Evolutionary conservation across 768 basidiomycete species (phyloP).

Genomic region (Chalciporus chontae): DNA sequence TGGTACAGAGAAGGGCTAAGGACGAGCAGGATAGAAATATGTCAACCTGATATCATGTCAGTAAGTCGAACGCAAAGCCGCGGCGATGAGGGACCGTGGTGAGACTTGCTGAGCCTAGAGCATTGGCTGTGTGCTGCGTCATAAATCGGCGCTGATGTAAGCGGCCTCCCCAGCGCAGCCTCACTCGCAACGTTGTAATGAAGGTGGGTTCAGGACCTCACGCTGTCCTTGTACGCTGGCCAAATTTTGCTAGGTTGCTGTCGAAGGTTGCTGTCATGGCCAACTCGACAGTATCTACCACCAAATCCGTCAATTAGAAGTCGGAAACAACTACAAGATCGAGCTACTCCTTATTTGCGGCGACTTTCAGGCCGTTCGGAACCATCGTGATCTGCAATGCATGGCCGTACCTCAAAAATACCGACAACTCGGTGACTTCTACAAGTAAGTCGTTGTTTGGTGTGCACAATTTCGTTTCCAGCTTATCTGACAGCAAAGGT

Average conservation of each 20-base stretch:
- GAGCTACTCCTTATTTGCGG: slow-evolving; percentile 91
- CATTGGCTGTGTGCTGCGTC: too few relatives aligned
- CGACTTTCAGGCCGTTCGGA: slow-evolving; percentile 93
- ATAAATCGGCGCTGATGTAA: too few relatives aligned
- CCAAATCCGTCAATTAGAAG: slow-evolving; percentile 62
- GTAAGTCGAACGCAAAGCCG: background rate
- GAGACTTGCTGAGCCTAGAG: too few relatives aligned
- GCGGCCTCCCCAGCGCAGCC: too few relatives aligned
- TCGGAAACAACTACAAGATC: slow-evolving; percentile 58
- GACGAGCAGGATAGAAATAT: background rate
- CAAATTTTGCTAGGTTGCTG: slow-evolving; percentile 58
- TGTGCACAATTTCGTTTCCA: background rate
- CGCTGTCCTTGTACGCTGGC: slow-evolving; percentile 1
- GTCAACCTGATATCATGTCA: background rate
- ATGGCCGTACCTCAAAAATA: slow-evolving; percentile 94
- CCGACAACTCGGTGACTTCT: slow-evolving; percentile 76
- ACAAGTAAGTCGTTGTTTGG: slow-evolving; percentile 47
- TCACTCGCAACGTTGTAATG: slow-evolving; percentile 11
- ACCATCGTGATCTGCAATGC: slow-evolving; percentile 77
- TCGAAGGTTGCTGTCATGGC: slow-evolving; percentile 96
- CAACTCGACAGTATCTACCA: slow-evolving; percentile 84
- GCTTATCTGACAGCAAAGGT: background rate
- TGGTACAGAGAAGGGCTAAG: slow-evolving; percentile 2
- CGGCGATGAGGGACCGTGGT: background rate
- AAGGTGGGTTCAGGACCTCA: slow-evolving; percentile 15